A percentile compares a stretch with the other conserved stretches of the same genome.
Conservation (phyloP, 805 yeast species). For the Wickerhamomyces chaumierensis region DNA sequence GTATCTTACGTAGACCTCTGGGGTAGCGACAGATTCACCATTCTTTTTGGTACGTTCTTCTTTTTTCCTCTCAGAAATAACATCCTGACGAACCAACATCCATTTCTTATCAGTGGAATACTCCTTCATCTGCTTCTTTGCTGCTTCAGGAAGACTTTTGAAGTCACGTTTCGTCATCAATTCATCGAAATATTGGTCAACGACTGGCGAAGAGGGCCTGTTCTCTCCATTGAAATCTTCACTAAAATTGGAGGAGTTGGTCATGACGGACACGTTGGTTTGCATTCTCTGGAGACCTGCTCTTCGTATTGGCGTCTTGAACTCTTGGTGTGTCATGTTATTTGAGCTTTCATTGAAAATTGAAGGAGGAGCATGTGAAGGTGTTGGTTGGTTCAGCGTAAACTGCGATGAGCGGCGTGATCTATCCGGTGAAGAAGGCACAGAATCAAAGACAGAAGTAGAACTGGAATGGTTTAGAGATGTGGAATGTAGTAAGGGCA, state of each 20-base stretch:
- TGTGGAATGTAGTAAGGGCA: slow-evolving; percentile 17
- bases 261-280: slow-evolving; percentile 11
- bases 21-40: slow-evolving; percentile 27
- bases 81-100: slow-evolving; percentile 84
- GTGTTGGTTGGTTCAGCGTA: slow-evolving; percentile 3
- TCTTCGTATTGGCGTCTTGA: slow-evolving; percentile 13
- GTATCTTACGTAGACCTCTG: slow-evolving; percentile 65
- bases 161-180: slow-evolving; percentile 80
- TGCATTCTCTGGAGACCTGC: slow-evolving; percentile 15
- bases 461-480: slow-evolving; percentile 16
- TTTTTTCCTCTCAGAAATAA: slow-evolving; percentile 63
- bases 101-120: slow-evolving; percentile 76
- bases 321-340: slow-evolving; percentile 4
- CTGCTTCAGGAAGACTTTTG: slow-evolving; percentile 54
- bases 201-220: slow-evolving; percentile 54
- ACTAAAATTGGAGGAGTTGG: slow-evolving; percentile 3
- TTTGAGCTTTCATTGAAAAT: not conserved
- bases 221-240: slow-evolving; percentile 28
- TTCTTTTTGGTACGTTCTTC: slow-evolving; percentile 23
- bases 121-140: slow-evolving; percentile 63
- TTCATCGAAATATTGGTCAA: slow-evolving; percentile 66
- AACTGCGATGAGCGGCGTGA: slow-evolving; percentile 19
- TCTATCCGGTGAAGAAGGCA: slow-evolving; percentile 15
- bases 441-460: slow-evolving; percentile 10
- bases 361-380: not conserved